Conservation (phyloP, 306 rosid species). For the Quercus wislizeni region DNA sequence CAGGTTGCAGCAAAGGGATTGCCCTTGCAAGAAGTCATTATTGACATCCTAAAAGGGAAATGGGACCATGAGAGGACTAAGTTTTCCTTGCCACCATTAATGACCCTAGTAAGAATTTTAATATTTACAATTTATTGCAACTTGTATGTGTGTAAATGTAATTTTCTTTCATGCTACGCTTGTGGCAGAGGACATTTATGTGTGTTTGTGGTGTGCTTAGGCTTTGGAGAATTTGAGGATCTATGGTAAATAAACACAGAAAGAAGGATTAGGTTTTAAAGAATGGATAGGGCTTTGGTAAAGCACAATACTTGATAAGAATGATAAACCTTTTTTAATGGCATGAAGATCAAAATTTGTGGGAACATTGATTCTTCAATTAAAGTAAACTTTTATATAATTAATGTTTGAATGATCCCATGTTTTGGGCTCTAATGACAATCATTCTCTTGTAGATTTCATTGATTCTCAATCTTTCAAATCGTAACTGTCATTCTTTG, state of each 20-base stretch:
- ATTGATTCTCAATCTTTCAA: too few relatives aligned
- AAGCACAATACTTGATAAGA: not conserved
- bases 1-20: conserved; percentile 54
- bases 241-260: too few relatives aligned
- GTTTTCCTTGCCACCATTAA: conserved; percentile 91
- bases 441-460: too few relatives aligned
- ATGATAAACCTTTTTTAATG: not conserved
- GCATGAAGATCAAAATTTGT: not conserved
- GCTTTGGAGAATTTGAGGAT: too few relatives aligned
- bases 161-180: not conserved
- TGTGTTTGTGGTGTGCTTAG: too few relatives aligned
- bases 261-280: too few relatives aligned
- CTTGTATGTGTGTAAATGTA: conserved; percentile 4
- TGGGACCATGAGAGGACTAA: conserved; percentile 88
- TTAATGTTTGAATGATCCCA: too few relatives aligned
- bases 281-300: not conserved
- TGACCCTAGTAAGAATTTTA: conserved; percentile 79
- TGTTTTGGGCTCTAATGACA: too few relatives aligned
- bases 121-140: conserved; percentile 10
- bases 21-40: conserved; percentile 58
- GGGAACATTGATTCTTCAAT: too few relatives aligned
- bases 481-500: too few relatives aligned
- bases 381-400: too few relatives aligned
- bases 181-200: not conserved
- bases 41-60: conserved; percentile 59